Percentiles rank a stretch among this genome's conserved stretches.
These are phyloP conservation scores for Hemileccinum rubropunctum DNA, from an alignment of 768 basidiomycete genomes.

Conservation along the genomic window DNA sequence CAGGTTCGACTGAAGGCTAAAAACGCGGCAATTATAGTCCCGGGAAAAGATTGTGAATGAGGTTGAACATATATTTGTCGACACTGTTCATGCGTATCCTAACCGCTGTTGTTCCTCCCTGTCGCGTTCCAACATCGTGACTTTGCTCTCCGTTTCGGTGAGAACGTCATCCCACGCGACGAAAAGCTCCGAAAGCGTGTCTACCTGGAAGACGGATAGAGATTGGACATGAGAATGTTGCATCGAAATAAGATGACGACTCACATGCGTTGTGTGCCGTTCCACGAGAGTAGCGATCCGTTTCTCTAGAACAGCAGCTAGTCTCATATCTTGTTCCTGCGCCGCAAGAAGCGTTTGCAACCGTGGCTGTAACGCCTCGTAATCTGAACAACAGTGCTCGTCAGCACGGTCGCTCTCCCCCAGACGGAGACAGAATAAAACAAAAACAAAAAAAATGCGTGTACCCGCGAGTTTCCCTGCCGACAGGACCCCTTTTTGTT, in stretches of 20 bases:
- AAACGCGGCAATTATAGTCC: no score
- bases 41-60: neutral
- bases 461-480: slow-evolving; percentile 70
- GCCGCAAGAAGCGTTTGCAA: slow-evolving; percentile 54
- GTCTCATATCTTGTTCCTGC: slow-evolving; percentile 56
- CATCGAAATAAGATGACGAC: slow-evolving; percentile 18
- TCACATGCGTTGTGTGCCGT: slow-evolving; percentile 66
- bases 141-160: slow-evolving; percentile 60
- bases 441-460: no score
- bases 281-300: slow-evolving; percentile 66
- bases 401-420: neutral
- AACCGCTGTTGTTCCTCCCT: slow-evolving; percentile 56
- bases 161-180: slow-evolving; percentile 82
- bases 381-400: slow-evolving; percentile 37
- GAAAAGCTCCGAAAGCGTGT: slow-evolving; percentile 79
- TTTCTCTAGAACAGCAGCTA: slow-evolving; percentile 60
- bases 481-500: slow-evolving; percentile 66
- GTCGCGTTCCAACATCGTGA: slow-evolving; percentile 57
- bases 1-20: no score
- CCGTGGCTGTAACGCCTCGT: slow-evolving; percentile 66
- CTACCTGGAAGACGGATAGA: slow-evolving; percentile 49
- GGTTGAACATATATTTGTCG: no score
- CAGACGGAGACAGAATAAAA: neutral
- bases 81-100: slow-evolving; percentile 55
- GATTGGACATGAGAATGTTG: neutral